A percentile compares a stretch with the other conserved stretches of the same genome.
phyloP scores from a whole-genome alignment of 306 rosid genomes.

The Cicer arietinum region DNA sequence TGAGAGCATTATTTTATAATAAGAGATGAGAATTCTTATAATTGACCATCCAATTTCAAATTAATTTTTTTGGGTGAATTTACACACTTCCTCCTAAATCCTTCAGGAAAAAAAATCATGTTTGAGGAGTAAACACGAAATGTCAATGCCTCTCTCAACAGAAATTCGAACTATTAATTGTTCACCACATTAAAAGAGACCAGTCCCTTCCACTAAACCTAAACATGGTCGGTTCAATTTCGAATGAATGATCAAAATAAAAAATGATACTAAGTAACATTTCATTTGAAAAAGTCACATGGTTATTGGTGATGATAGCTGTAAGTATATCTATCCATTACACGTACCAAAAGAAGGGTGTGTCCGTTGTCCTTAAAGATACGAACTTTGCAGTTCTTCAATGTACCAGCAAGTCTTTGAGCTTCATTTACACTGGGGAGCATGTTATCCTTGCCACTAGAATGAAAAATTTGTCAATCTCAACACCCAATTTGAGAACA shows the following conservation, averaged over 20 bases:
- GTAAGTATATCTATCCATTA: conserved; percentile 22
- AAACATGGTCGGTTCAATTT: neutral
- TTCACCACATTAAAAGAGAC: neutral
- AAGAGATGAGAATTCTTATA: neutral
- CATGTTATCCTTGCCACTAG: conserved; percentile 89
- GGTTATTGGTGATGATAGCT: conserved; percentile 15
- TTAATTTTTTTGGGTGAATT: neutral
- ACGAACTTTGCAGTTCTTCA: conserved; percentile 71
- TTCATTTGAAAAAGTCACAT: neutral
- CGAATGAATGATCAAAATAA: conserved; percentile 28
- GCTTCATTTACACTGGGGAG: conserved; percentile 90
- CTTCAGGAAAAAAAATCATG: neutral
- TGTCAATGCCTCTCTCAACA: neutral
- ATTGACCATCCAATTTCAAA: neutral
- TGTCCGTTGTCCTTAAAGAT: conserved; percentile 82
- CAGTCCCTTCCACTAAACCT: neutral
- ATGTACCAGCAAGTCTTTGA: conserved; percentile 55
- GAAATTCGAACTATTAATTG: neutral
- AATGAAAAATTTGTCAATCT: conserved; percentile 48
- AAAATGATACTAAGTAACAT: neutral
- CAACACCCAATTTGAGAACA: conserved; percentile 21
- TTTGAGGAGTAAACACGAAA: neutral
- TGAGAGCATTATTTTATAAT: conserved; percentile 9
- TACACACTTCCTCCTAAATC: neutral
- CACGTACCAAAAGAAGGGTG: conserved; percentile 89